Evolutionary conservation across 495 filamentous ascomycete genomes (phyloP).

Genomic region (Amniculicola lignicola): DNA sequence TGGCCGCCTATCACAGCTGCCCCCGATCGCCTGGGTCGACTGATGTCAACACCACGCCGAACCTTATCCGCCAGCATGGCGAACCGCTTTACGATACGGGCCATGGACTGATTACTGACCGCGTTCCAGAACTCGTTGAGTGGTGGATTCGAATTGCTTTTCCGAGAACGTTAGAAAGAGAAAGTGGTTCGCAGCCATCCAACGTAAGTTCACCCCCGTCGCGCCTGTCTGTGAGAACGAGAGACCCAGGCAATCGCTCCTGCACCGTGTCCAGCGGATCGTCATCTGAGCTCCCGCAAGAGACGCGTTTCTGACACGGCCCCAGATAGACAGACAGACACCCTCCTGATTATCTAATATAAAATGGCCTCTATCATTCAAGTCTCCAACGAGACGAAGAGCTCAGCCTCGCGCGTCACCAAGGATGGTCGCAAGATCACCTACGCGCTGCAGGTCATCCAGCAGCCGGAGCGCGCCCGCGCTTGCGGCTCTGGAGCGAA

Average conservation of each 20-base stretch:
- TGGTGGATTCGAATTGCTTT: no score
- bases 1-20: no score
- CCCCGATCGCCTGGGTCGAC: no score
- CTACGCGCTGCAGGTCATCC: constrained; percentile 82
- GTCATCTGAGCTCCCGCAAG: neutral
- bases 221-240: neutral
- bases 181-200: no score
- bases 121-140: no score
- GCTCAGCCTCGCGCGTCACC: constrained; percentile 62
- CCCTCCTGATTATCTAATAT: neutral
- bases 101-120: no score
- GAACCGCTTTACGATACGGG: no score
- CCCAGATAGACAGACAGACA: neutral
- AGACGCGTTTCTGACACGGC: neutral
- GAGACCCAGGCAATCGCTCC: neutral
- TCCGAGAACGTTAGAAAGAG: no score
- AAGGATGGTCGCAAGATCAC: constrained; percentile 76
- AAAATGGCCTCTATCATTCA: constrained; percentile 47
- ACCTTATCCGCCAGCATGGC: no score
- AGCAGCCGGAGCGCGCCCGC: constrained; percentile 92
- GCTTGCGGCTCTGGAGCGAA: constrained; percentile 95
- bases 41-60: no score
- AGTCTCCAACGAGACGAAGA: constrained; percentile 59
- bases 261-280: neutral
- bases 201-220: neutral